phyloP scores from a whole-genome alignment of 1,139 yeast genomes.

The Eremothecium coryli region DNA sequence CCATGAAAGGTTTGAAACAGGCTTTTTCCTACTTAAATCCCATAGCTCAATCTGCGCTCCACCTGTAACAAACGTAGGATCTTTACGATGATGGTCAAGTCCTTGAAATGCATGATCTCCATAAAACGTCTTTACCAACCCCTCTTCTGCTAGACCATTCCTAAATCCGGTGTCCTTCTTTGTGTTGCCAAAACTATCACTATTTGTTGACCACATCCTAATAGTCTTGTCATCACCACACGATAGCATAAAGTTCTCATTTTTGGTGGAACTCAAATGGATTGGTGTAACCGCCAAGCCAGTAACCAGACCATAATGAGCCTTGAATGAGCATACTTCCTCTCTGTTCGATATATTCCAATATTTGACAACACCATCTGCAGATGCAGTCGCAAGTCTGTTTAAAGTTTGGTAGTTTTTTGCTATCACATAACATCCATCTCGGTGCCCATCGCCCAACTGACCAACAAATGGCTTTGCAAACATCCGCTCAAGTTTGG shows the following conservation, averaged over 20 bases:
- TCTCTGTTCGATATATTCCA: constrained; percentile 77
- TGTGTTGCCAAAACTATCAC: constrained; percentile 34
- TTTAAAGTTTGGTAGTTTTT: constrained; percentile 63
- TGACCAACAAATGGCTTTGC: constrained; percentile 97
- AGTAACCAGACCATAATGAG: constrained; percentile 84
- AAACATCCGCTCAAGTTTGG: constrained; percentile 91
- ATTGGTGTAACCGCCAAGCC: constrained; percentile 58
- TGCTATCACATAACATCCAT: constrained; percentile 88
- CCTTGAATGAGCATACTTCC: constrained; percentile 70
- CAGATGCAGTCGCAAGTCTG: constrained; percentile 83
- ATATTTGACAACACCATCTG: constrained; percentile 88
- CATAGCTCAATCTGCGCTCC: constrained; percentile 84
- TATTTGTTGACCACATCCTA: constrained; percentile 62
- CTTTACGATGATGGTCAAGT: constrained; percentile 75
- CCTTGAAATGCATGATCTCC: constrained; percentile 83
- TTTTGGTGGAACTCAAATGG: constrained; percentile 27
- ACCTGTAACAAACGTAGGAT: constrained; percentile 77
- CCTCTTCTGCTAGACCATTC: constrained; percentile 26
- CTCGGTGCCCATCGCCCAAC: constrained; percentile 88
- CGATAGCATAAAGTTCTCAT: constrained; percentile 61
- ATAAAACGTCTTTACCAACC: constrained; percentile 63
- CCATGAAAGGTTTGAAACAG: constrained; percentile 77
- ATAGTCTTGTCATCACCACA: constrained; percentile 90
- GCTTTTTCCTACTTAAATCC: constrained; percentile 75
- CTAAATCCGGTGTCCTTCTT: constrained; percentile 25